A percentile compares a stretch with the other conserved stretches of the same genome.
Evolutionary conservation across 1,139 yeast species (phyloP).

Genomic region (Blastobotrys arbuscula): DNA sequence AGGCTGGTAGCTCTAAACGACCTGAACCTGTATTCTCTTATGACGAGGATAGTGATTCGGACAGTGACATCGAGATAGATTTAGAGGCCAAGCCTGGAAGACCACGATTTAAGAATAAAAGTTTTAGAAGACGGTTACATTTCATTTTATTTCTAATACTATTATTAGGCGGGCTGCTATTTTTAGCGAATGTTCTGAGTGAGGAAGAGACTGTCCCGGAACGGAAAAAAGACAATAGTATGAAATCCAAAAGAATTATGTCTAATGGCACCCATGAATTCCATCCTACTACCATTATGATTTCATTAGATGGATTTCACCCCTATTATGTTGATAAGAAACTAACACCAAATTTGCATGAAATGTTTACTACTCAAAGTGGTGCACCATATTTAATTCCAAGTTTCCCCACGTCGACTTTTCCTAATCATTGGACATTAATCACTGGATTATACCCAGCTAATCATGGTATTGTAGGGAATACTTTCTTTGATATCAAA

Average conservation of each 20-base stretch:
- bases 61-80: constrained; percentile 26
- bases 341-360: constrained; percentile 66
- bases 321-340: constrained; percentile 74
- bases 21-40: constrained; percentile 14
- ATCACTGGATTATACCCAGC: constrained; percentile 82
- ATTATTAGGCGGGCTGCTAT: constrained; percentile 17
- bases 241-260: constrained; percentile 30
- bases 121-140: constrained; percentile 17
- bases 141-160: constrained; percentile 16
- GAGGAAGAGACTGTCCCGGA: neutral
- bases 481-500: constrained; percentile 66
- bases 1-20: neutral
- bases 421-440: constrained; percentile 89
- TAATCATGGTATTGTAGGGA: constrained; percentile 83
- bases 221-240: neutral
- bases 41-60: constrained; percentile 23
- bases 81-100: constrained; percentile 23
- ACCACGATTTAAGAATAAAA: constrained; percentile 13
- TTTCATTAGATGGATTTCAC: constrained; percentile 85
- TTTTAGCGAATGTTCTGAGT: constrained; percentile 18
- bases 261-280: constrained; percentile 69
- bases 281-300: constrained; percentile 68
- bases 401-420: constrained; percentile 82
- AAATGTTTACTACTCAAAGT: constrained; percentile 47
- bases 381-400: constrained; percentile 85